Evolutionary conservation across 768 basidiomycete species (phyloP), one percentile per base, ranked within the genome.

Genomic region (Pleurotus djamor): DNA sequence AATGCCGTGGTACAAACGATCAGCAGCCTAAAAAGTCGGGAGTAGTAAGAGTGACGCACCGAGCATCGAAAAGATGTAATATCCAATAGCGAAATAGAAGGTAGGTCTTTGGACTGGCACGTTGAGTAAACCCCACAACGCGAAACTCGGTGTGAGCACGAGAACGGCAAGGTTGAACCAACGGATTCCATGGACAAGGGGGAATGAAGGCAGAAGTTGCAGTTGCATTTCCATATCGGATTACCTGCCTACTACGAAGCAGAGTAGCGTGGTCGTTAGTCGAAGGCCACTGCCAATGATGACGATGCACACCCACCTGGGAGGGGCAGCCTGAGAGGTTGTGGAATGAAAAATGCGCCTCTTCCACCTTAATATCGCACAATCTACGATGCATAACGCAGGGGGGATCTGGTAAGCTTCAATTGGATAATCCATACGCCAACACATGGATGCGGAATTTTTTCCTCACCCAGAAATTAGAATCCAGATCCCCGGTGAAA

Each of bases 51-150:
- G 54, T 43, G 47, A 43, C 78, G 67, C 69, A 86, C 92, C 90
- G 61, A 95, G 76, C 83, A 94, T 92, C n/a, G 91, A 91, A 72
- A 89, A 90, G 63, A 88, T 74, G 77, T 94, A 96, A 77, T 93
- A 96, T 14, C 80, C 66, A 32, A 83, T 70, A 14, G 85, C 74
- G 74, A 87, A 95, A 7, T 83, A 52, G 28, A 76, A 66, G 0
- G 94, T 96, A 67, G 79, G 73, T 52, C 66, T 68, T 57, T 77
- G 72, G 44, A 78, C 64, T 51, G 76, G 71, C 7, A 83, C 83
- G 21, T 64, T 66, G 9, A 83, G 78, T 52, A 86, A 65, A 10
- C 94, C 95, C 74, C 88, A 91, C 52, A 87, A 69, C 52, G 89
- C 81, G 58, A 94, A 64, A 8, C 79, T 73, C 7, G 95, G 94